Conservation (phyloP, 1,284 basidiomycete species). For the Melanopsichium pennsylvanicum region DNA sequence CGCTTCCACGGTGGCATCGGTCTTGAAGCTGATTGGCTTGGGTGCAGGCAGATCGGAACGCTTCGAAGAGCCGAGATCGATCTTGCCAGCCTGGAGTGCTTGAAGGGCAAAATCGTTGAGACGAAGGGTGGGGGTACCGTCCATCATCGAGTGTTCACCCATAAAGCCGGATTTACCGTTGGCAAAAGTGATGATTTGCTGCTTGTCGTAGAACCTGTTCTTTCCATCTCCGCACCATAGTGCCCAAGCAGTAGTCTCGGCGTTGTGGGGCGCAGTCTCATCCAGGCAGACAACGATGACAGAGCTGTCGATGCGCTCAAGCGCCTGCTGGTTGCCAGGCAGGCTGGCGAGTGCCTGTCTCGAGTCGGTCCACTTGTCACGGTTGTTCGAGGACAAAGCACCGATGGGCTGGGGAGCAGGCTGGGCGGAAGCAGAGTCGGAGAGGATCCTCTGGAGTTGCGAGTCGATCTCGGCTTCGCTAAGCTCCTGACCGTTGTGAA, state of each 20-base stretch:
- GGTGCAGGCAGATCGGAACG: conserved; percentile 72
- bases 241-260: conserved; percentile 75
- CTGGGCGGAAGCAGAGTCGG: conserved; percentile 73
- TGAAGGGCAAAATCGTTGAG: conserved; percentile 93
- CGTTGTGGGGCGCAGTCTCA: conserved; percentile 77
- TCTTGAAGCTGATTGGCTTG: conserved; percentile 76
- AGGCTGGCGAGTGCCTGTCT: conserved; percentile 71
- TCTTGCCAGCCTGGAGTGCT: conserved; percentile 78
- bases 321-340: conserved; percentile 73
- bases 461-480: conserved; percentile 82
- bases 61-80: conserved; percentile 71
- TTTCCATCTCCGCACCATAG: conserved; percentile 91
- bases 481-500: conserved; percentile 72
- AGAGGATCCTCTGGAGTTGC: conserved; percentile 81
- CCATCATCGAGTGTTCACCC: conserved; percentile 95
- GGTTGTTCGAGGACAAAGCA: conserved; percentile 84
- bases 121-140: conserved; percentile 92
- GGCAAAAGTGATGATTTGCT: conserved; percentile 76
- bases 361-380: conserved; percentile 88
- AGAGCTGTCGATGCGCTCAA: conserved; percentile 87
- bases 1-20: conserved; percentile 71
- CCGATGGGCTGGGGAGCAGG: conserved; percentile 75
- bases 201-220: conserved; percentile 97
- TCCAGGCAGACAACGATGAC: conserved; percentile 89
- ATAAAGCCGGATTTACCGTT: conserved; percentile 94